These are phyloP conservation scores for Bryum argenteum DNA, from an alignment of 225 moss, liverwort and hornwort species.

Conservation along the genomic window DNA sequence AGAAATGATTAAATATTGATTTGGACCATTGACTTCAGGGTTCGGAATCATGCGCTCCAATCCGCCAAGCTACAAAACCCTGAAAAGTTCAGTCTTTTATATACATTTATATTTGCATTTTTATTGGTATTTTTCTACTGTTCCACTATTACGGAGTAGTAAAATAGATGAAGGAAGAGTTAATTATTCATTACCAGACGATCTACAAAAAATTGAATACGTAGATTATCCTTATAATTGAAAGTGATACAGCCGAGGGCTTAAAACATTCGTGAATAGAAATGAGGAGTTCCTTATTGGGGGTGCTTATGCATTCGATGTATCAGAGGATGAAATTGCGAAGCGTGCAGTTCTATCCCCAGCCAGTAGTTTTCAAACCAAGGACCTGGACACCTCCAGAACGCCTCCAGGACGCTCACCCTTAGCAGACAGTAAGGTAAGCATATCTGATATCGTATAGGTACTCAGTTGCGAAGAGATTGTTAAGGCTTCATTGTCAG, in stretches of 20 bases:
- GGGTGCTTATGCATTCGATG: slow-evolving; percentile 18
- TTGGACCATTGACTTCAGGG: too few species aligned
- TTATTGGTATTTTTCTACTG: too few species aligned
- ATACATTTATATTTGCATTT: too few species aligned
- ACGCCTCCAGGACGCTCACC: slow-evolving; percentile 37
- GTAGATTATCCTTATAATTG: slow-evolving; percentile 12
- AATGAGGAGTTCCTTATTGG: slow-evolving; percentile 16
- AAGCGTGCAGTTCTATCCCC: slow-evolving; percentile 80
- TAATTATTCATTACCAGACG: too few species aligned
- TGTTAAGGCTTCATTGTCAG: slow-evolving; percentile 4
- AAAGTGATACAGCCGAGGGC: not conserved
- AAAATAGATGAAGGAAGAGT: too few species aligned
- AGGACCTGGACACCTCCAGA: slow-evolving; percentile 33
- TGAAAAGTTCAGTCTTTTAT: too few species aligned
- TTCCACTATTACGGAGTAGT: too few species aligned
- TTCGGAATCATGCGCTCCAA: too few species aligned
- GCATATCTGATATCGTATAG: slow-evolving; percentile 3
- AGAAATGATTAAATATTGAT: too few species aligned
- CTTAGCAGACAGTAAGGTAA: slow-evolving; percentile 42
- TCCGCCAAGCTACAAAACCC: too few species aligned
- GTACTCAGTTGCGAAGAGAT: not conserved
- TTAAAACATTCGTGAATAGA: not conserved
- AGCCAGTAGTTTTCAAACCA: slow-evolving; percentile 58
- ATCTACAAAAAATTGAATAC: not conserved
- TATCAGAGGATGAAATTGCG: slow-evolving; percentile 88